Conservation (phyloP, 2,329 filamentous ascomycete genomes). For the Nothopassalora personata region DNA sequence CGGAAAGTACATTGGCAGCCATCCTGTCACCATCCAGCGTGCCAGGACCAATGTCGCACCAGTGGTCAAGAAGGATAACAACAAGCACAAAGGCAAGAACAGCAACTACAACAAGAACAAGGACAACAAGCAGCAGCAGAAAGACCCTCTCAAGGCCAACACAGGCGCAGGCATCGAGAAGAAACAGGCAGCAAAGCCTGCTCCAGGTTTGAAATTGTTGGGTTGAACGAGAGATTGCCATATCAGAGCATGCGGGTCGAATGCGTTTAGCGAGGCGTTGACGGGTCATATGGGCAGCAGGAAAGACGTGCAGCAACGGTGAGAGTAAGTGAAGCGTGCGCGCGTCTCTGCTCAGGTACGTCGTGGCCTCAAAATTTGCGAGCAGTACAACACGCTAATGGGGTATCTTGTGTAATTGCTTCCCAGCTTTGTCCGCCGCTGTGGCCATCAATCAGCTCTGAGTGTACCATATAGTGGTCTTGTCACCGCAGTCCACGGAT, state of each 20-base stretch:
- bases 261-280: constrained; percentile 11
- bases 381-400: not conserved
- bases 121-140: constrained; percentile 38
- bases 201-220: constrained; percentile 25
- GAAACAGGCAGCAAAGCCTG: constrained; percentile 23
- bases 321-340: not conserved
- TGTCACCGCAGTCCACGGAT: not conserved
- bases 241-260: not conserved
- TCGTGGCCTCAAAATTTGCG: not conserved
- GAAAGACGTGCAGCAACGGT: not conserved
- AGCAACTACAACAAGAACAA: constrained; percentile 46
- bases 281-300: not conserved
- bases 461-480: too few relatives aligned
- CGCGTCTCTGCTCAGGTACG: not conserved
- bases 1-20: constrained; percentile 97
- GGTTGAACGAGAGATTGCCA: constrained; percentile 14
- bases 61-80: constrained; percentile 50
- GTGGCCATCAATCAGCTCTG: too few relatives aligned
- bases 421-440: not conserved
- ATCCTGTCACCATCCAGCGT: constrained; percentile 72
- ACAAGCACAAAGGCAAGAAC: constrained; percentile 39
- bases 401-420: not conserved
- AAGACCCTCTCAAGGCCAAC: constrained; percentile 32
- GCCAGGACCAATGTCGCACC: constrained; percentile 89
- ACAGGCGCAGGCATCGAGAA: constrained; percentile 32